Evolutionary conservation across 495 filamentous ascomycete genomes (phyloP), one percentile per base, ranked within the genome.

Genomic region (Cladorrhinum samala): DNA sequence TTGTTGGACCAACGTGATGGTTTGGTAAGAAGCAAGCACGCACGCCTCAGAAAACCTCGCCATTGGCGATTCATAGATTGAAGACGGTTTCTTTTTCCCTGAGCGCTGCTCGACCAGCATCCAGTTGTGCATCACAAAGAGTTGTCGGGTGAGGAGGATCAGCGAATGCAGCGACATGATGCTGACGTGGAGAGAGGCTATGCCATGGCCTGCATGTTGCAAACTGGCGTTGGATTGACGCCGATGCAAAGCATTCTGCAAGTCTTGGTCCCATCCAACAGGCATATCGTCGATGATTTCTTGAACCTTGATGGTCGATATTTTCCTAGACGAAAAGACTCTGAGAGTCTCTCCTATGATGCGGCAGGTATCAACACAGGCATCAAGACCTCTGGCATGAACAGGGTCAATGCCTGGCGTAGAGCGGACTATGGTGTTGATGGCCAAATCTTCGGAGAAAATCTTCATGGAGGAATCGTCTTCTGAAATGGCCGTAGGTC

Each of bases 131-230:
- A 68, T 74, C 61, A 89, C 69, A 48, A 89, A 84, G 57, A 91
- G 85, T 3, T 87, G 87, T 46, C 82, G 70, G 23, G 80, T 82
- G n/a, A 91, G 72, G 4, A 90, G 72, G 19, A 89, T 80, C 43
- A 89, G 82, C 1, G 85, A 87, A 69, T 87, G 86, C 55, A 83
- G 84, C 56, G 88, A 85, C 16, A 86, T 73, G 8, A 86, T 74
- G 53, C 87, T 83, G 27, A 83, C 72, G 57, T 89, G 86, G 19
- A 87, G 74, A 25, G 79, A 78, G 8, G 83, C 81, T 21, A 89
- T 73, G 20, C 80, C 81, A 69, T 83, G 71, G 63, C 76, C 72
- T 55, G 78, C 54, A 55, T 73, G 60, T 56, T 56, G 63, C 20
- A 74, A 72, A 16, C 69, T 72, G 23, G 21, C 47, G 45, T 71